These are phyloP conservation scores for Cryptococcus sp. DNA, from an alignment of 1,284 basidiomycete genomes.

Conservation along the genomic window DNA sequence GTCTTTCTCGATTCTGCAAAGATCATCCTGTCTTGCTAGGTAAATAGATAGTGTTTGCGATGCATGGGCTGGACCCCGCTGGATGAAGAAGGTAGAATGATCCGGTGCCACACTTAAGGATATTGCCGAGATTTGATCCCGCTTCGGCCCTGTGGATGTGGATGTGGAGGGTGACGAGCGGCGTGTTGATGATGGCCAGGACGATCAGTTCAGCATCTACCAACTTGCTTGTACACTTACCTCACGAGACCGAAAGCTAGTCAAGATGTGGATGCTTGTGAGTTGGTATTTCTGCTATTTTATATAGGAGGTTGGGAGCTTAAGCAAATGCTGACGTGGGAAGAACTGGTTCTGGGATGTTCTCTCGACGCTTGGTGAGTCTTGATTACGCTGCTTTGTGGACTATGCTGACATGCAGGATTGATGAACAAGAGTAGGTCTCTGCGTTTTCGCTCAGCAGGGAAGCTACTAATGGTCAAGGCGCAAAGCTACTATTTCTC, in stretches of 20 bases:
- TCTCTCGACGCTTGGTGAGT: constrained; percentile 78
- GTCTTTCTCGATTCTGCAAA: neutral
- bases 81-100: neutral
- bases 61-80: no score
- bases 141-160: neutral
- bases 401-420: constrained; percentile 55
- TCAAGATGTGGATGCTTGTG: constrained; percentile 5
- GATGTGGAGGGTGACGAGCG: neutral
- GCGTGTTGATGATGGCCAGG: neutral
- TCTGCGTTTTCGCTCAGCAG: neutral
- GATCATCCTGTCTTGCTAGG: neutral
- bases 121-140: constrained; percentile 3
- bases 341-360: constrained; percentile 91
- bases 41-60: no score
- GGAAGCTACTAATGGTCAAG: constrained; percentile 19
- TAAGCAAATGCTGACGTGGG: neutral
- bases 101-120: neutral
- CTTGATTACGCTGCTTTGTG: no score
- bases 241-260: no score
- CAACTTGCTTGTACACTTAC: no score
- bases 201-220: neutral
- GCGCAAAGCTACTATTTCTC: constrained; percentile 97
- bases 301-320: neutral
- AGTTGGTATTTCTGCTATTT: neutral
- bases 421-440: constrained; percentile 84